phyloP scores from a whole-genome alignment of 176 grass and related monocot genomes.

The Panicum miliaceum region DNA sequence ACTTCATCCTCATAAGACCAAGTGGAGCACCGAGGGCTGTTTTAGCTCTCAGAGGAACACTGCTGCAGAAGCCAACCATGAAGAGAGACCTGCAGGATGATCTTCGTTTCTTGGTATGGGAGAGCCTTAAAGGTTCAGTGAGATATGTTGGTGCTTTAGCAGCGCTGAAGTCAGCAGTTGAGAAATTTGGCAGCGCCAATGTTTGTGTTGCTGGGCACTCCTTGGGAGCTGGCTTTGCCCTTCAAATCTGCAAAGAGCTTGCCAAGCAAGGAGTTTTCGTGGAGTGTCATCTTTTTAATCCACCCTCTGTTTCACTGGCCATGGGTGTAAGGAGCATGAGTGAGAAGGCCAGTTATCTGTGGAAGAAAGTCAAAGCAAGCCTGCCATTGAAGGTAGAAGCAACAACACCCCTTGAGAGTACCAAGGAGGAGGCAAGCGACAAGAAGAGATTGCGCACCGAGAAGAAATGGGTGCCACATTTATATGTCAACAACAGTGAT shows the following conservation, averaged over 20 bases:
- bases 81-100: slow-evolving; percentile 84
- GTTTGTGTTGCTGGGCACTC: slow-evolving; percentile 81
- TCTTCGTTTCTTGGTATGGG: slow-evolving; percentile 80
- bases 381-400: slow-evolving; percentile 58
- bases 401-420: slow-evolving; percentile 13
- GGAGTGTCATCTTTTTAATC: slow-evolving; percentile 93
- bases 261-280: slow-evolving; percentile 79
- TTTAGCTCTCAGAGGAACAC: slow-evolving; percentile 78
- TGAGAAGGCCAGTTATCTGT: slow-evolving; percentile 70
- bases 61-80: slow-evolving; percentile 74
- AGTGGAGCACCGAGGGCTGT: slow-evolving; percentile 73
- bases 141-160: slow-evolving; percentile 71
- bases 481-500: slow-evolving; percentile 92
- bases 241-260: slow-evolving; percentile 83
- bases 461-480: slow-evolving; percentile 84
- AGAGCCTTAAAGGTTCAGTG: slow-evolving; percentile 84
- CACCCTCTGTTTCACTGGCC: slow-evolving; percentile 89
- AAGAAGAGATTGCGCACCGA: slow-evolving; percentile 47
- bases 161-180: slow-evolving; percentile 56
- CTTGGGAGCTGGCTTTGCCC: slow-evolving; percentile 78
- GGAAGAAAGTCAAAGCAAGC: slow-evolving; percentile 69
- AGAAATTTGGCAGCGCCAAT: slow-evolving; percentile 62
- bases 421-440: slow-evolving; percentile 43
- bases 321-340: slow-evolving; percentile 78
- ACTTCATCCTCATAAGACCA: slow-evolving; percentile 71